Conservation (phyloP, 495 filamentous ascomycete genomes). For the Elaphomyces granulatus region DNA sequence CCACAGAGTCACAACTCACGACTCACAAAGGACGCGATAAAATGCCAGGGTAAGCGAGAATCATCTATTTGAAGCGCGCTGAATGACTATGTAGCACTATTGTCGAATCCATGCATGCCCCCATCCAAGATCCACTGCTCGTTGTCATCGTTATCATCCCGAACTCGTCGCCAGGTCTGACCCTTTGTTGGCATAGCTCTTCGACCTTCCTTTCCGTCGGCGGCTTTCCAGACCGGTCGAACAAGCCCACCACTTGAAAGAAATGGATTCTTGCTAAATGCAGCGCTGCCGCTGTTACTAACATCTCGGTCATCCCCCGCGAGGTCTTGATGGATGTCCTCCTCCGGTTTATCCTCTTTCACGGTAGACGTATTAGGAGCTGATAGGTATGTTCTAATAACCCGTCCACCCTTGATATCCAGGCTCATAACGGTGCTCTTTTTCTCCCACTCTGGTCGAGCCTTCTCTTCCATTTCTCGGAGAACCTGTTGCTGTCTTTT, state of each 20-base stretch:
- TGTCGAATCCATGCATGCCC: slow-evolving; percentile 45
- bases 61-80: too few species aligned
- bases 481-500: slow-evolving; percentile 83
- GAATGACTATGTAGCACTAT: too few species aligned
- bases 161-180: slow-evolving; percentile 71
- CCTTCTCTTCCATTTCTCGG: slow-evolving; percentile 80
- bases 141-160: slow-evolving; percentile 83
- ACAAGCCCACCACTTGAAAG: slow-evolving; percentile 55
- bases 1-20: too few species aligned
- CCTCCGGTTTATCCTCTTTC: slow-evolving; percentile 21
- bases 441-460: slow-evolving; percentile 87
- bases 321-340: slow-evolving; percentile 9
- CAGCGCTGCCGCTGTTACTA: slow-evolving; percentile 31
- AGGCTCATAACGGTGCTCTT: slow-evolving; percentile 74
- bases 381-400: slow-evolving; percentile 55
- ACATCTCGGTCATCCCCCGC: slow-evolving; percentile 10
- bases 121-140: slow-evolving; percentile 87
- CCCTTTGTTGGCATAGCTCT: slow-evolving; percentile 20
- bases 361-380: slow-evolving; percentile 21
- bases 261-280: slow-evolving; percentile 75
- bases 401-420: slow-evolving; percentile 63
- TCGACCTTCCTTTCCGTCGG: slow-evolving; percentile 26
- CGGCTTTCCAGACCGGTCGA: slow-evolving; percentile 57
- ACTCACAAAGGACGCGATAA: too few species aligned
- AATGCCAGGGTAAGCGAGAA: too few species aligned